phyloP scores from a whole-genome alignment of 139 green algal genomes.

The Chlorella sp. region DNA sequence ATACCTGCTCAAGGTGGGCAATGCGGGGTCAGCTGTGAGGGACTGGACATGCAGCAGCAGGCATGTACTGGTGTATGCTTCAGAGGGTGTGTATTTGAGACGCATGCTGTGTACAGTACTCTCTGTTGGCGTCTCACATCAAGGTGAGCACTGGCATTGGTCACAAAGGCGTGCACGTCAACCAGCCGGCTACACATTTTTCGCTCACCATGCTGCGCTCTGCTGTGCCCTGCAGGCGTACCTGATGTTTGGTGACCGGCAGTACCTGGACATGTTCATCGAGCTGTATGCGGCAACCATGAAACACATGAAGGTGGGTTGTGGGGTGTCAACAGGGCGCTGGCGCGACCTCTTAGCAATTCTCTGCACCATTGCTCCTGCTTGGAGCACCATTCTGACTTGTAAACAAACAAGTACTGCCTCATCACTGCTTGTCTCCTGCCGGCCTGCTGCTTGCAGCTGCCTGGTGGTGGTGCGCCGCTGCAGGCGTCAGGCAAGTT shows the following conservation, averaged over 20 bases:
- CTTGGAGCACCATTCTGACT: not conserved
- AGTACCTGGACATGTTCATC: constrained; percentile 54
- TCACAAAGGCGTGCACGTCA: no score
- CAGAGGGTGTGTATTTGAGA: not conserved
- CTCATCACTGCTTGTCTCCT: not conserved
- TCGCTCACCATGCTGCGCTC: not conserved
- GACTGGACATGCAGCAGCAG: not conserved
- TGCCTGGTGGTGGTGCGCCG: not conserved
- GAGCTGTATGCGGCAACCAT: constrained; percentile 49
- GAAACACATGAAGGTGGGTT: constrained; percentile 9
- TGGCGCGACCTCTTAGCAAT: not conserved
- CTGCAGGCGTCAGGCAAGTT: not conserved
- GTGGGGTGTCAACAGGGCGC: not conserved
- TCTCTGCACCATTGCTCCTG: not conserved
- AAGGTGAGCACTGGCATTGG: no score
- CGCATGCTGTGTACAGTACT: not conserved
- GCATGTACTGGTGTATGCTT: not conserved
- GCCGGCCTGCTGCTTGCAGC: not conserved
- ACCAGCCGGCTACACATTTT: no score
- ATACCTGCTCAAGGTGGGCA: constrained; percentile 75
- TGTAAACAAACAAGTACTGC: not conserved
- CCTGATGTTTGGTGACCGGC: constrained; percentile 59
- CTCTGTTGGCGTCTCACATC: not conserved
- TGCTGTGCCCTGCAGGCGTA: constrained; percentile 38
- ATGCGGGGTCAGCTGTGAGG: not conserved